Evolutionary conservation across 257 asterid species (phyloP).

Genomic region (Solanum clarkiae): DNA sequence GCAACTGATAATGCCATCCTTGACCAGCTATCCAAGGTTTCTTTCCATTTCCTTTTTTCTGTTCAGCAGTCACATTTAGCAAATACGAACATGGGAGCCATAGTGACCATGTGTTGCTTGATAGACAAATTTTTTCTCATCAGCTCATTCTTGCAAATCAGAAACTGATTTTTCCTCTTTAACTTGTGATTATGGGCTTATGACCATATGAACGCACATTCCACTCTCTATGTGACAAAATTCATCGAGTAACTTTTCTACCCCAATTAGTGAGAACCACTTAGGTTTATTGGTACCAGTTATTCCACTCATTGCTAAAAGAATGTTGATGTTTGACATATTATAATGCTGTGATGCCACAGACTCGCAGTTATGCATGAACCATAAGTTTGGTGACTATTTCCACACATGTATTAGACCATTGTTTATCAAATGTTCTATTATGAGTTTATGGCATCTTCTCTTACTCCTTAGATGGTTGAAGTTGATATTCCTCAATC

Average conservation of each 20-base stretch:
- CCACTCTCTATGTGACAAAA: not conserved
- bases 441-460: not conserved
- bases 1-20: conserved; percentile 94
- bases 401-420: not conserved
- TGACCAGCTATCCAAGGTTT: conserved; percentile 71
- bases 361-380: not conserved
- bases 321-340: not conserved
- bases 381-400: not conserved
- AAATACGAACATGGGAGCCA: not conserved
- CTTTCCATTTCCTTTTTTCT: not conserved
- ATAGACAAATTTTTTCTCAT: not conserved
- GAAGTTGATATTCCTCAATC: conserved; percentile 85
- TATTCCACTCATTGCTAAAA: not conserved
- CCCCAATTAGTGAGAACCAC: not conserved
- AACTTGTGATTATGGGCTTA: not conserved
- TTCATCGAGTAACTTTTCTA: not conserved
- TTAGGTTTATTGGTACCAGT: not conserved
- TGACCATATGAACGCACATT: not conserved
- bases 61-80: not conserved
- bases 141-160: not conserved
- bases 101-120: not conserved
- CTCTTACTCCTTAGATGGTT: conserved; percentile 43
- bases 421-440: not conserved
- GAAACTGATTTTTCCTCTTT: not conserved
- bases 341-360: not conserved